Evolutionary conservation across 768 basidiomycete species (phyloP).

Genomic region (Rhodotorula graminis): DNA sequence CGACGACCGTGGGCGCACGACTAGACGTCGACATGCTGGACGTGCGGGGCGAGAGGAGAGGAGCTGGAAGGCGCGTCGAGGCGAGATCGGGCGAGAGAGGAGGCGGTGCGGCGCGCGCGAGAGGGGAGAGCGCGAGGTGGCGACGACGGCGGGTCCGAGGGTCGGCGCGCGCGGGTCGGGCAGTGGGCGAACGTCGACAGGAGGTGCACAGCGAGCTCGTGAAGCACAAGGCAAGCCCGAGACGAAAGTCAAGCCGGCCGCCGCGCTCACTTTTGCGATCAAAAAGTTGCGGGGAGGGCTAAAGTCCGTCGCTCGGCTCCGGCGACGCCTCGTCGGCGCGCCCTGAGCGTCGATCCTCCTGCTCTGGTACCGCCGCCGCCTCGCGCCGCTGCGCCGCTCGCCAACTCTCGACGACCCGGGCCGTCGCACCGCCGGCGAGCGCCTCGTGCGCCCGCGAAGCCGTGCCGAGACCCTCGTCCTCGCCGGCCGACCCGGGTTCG

Average conservation of each 20-base stretch:
- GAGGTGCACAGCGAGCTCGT: no score
- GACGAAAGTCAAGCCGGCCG: not conserved
- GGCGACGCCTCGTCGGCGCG: not conserved
- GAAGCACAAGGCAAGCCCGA: no score
- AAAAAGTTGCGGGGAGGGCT: no score
- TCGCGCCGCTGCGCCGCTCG: not conserved
- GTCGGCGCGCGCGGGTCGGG: not conserved
- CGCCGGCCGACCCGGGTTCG: no score
- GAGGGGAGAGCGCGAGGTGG: no score
- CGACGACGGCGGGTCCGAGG: no score
- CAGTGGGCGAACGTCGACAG: no score
- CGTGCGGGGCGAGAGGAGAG: not conserved
- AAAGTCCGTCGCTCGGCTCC: no score
- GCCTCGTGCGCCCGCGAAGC: not conserved
- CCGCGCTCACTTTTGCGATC: not conserved
- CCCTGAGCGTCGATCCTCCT: no score
- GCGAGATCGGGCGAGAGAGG: not conserved
- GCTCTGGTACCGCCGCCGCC: not conserved
- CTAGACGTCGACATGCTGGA: not conserved
- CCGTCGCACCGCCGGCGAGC: not conserved
- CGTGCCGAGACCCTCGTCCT: no score
- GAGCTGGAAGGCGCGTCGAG: not conserved
- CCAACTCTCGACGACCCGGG: constrained; percentile 30
- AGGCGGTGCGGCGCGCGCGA: no score
- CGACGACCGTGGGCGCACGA: not conserved